A percentile compares a stretch with the other conserved stretches of the same genome.
phyloP scores from a whole-genome alignment of 2,329 filamentous ascomycete species.

The Passalora sequoiae region DNA sequence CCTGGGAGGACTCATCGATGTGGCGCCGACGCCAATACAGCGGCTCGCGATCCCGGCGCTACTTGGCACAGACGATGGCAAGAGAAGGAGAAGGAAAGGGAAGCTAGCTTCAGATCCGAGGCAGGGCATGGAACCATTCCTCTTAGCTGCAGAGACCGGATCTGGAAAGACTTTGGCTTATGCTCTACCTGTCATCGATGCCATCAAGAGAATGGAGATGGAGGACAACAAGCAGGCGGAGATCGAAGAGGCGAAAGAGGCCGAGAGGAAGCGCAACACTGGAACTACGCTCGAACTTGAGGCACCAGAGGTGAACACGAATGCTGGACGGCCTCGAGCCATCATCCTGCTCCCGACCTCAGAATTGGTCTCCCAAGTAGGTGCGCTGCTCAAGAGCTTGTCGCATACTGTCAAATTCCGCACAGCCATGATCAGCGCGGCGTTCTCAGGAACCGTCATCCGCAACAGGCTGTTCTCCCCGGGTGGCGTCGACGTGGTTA shows the following conservation, averaged over 20 bases:
- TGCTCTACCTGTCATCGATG: conserved; percentile 75
- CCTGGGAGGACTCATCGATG: conserved; percentile 66
- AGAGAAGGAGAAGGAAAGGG: conserved; percentile 26
- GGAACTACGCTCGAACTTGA: conserved; percentile 52
- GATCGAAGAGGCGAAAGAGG: conserved; percentile 23
- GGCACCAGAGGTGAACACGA: conserved; percentile 58
- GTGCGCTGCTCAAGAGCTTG: conserved; percentile 70
- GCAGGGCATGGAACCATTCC: conserved; percentile 56
- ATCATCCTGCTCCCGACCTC: conserved; percentile 87
- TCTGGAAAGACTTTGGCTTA: conserved; percentile 97
- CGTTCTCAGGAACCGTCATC: conserved; percentile 71
- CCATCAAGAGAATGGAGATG: conserved; percentile 67
- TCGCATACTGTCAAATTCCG: conserved; percentile 85
- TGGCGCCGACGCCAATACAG: conserved; percentile 84
- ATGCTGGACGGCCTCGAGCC: conserved; percentile 71
- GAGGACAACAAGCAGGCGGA: conserved; percentile 48
- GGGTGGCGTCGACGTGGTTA: conserved; percentile 74
- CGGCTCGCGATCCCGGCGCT: conserved; percentile 80
- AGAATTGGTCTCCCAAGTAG: conserved; percentile 86
- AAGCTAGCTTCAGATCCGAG: conserved; percentile 29
- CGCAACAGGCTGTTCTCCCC: conserved; percentile 77
- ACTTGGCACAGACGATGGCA: conserved; percentile 52
- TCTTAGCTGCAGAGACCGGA: conserved; percentile 91
- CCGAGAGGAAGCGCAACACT: conserved; percentile 27
- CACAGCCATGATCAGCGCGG: conserved; percentile 74